A percentile compares a stretch with the other conserved stretches of the same genome.
These are phyloP conservation scores for Cutaneotrichosporon cutaneum DNA, from an alignment of 1,284 basidiomycete species.

Conservation along the genomic window DNA sequence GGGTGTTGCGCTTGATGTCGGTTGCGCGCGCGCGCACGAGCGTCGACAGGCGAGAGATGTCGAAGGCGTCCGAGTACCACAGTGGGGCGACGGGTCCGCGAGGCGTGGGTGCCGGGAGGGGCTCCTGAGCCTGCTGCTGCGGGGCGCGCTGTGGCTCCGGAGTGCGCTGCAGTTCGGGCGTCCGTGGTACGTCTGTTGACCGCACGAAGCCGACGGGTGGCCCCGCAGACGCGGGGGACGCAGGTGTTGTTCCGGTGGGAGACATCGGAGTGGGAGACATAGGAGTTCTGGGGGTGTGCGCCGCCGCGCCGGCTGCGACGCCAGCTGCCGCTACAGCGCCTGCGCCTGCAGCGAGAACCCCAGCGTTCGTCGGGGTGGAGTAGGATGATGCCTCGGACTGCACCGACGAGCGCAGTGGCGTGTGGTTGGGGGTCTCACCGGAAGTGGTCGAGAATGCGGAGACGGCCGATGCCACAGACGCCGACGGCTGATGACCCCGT, in stretches of 20 bases:
- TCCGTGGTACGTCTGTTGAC: not conserved
- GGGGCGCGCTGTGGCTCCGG: not conserved
- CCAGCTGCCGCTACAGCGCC: not conserved
- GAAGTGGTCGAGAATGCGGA: constrained; percentile 3
- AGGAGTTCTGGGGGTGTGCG: not conserved
- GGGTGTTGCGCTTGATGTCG: constrained; percentile 14
- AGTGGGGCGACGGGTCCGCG: constrained; percentile 5
- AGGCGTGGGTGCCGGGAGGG: not conserved
- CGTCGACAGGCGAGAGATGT: constrained; percentile 46
- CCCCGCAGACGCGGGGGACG: constrained; percentile 7
- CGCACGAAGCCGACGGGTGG: constrained; percentile 1
- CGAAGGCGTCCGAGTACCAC: constrained; percentile 53
- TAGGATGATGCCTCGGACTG: not conserved
- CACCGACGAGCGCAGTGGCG: constrained; percentile 2
- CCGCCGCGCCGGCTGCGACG: not conserved
- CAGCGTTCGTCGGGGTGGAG: not conserved
- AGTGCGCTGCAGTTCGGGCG: not conserved
- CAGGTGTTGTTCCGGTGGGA: constrained; percentile 8
- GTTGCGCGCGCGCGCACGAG: constrained; percentile 38
- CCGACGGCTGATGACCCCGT: constrained; percentile 1
- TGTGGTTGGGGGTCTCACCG: not conserved
- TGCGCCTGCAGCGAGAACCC: not conserved
- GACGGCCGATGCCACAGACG: constrained; percentile 1
- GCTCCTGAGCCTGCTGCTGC: no score
- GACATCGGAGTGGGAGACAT: constrained; percentile 2